These are phyloP conservation scores for Russula earlei DNA, from an alignment of 768 basidiomycete species.

Conservation along the genomic window DNA sequence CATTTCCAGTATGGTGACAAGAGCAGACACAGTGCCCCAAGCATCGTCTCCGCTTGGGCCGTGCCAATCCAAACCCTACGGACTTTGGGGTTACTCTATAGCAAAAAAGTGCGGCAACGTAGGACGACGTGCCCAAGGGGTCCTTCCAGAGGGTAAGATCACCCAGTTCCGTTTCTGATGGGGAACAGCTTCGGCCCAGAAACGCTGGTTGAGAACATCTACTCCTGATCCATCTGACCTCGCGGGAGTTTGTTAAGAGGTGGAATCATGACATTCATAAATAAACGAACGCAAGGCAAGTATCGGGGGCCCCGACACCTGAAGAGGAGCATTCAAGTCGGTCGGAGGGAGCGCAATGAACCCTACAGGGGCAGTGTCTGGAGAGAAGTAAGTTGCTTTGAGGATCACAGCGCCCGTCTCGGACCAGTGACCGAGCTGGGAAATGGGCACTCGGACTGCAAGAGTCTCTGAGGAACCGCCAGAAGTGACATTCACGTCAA, in stretches of 20 bases:
- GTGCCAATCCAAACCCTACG: conserved; percentile 87
- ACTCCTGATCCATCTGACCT: conserved; percentile 81
- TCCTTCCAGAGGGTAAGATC: conserved; percentile 72
- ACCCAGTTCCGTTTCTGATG: conserved; percentile 59
- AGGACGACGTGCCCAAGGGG: conserved; percentile 57
- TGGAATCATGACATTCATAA: background rate
- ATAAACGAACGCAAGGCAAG: conserved; percentile 47
- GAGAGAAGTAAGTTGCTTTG: conserved; percentile 50
- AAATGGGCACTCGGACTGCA: conserved; percentile 34
- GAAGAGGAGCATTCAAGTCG: conserved; percentile 21
- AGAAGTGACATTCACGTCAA: conserved; percentile 32
- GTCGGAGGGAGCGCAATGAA: conserved; percentile 54
- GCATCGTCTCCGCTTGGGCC: conserved; percentile 70
- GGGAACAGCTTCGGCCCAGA: conserved; percentile 59
- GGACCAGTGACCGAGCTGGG: conserved; percentile 38
- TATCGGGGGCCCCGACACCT: conserved; percentile 39
- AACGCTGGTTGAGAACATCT: conserved; percentile 43
- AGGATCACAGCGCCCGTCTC: conserved; percentile 25
- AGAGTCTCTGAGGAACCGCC: conserved; percentile 22
- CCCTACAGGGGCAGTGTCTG: conserved; percentile 41
- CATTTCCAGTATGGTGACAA: conserved; percentile 37
- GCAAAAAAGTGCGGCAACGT: background rate
- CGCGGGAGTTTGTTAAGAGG: conserved; percentile 3
- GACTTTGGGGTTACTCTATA: background rate
- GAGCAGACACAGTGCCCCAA: conserved; percentile 51